phyloP scores from a whole-genome alignment of 495 filamentous ascomycete species.

The Collariella sp. region DNA sequence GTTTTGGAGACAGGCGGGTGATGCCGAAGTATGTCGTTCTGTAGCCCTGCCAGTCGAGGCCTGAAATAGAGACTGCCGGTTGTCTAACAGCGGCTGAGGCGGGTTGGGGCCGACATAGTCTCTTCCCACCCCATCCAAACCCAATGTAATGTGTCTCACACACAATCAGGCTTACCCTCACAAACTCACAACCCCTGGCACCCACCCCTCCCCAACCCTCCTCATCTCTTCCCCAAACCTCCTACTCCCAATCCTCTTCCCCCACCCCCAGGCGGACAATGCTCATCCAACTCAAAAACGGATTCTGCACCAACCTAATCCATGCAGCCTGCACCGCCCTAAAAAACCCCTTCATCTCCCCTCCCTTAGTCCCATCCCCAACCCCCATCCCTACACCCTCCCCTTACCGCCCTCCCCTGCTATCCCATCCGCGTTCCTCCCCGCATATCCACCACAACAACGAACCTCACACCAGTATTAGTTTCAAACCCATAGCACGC shows the following conservation, averaged over 20 bases:
- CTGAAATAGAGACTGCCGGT: background rate
- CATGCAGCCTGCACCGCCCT: constrained; percentile 86
- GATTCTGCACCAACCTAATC: constrained; percentile 81
- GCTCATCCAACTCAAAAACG: constrained; percentile 85
- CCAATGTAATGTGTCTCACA: too few species aligned
- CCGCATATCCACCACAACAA: constrained; percentile 80
- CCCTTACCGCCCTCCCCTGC: constrained; percentile 1
- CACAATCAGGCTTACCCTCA: too few species aligned
- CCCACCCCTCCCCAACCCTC: constrained; percentile 69
- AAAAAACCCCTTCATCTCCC: constrained; percentile 83
- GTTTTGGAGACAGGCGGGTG: constrained; percentile 22
- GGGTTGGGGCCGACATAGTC: too few species aligned
- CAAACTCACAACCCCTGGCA: constrained; percentile 43
- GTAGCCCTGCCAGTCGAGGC: background rate
- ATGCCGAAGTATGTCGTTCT: background rate
- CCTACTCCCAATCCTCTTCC: constrained; percentile 65
- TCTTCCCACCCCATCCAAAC: too few species aligned
- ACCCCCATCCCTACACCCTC: constrained; percentile 12
- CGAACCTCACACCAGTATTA: constrained; percentile 87
- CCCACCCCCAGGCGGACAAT: constrained; percentile 48
- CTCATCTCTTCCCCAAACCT: constrained; percentile 76
- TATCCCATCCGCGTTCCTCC: constrained; percentile 28
- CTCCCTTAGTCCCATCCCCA: constrained; percentile 55
- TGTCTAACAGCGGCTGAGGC: background rate
- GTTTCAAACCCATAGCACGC: constrained; percentile 93